Percentiles rank a stretch among this genome's conserved stretches.
These are phyloP conservation scores for Hamigera avellanea DNA, from an alignment of 495 filamentous ascomycete genomes.

Conservation along the genomic window DNA sequence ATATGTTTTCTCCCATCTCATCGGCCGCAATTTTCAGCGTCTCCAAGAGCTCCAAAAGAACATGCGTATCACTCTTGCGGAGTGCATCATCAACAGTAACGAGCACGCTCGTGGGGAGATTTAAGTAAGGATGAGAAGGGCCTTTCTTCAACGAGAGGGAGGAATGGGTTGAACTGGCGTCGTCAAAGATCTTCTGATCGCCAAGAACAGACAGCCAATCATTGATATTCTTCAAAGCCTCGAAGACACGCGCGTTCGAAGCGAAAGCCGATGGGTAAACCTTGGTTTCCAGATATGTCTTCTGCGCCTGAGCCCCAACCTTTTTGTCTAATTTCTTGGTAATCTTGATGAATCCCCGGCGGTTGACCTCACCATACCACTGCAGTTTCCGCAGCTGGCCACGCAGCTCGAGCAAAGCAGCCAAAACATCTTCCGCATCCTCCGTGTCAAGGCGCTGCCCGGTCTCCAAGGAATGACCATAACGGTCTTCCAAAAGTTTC, in stretches of 20 bases:
- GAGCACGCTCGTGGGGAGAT: slow-evolving; percentile 50
- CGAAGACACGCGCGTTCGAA: slow-evolving; percentile 52
- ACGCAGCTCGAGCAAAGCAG: slow-evolving; percentile 75
- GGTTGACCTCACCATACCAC: slow-evolving; percentile 97
- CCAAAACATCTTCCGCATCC: slow-evolving; percentile 80
- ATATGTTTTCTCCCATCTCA: slow-evolving; percentile 32
- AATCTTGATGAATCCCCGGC: slow-evolving; percentile 91
- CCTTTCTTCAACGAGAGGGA: slow-evolving; percentile 59
- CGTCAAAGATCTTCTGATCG: slow-evolving; percentile 58
- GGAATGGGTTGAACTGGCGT: slow-evolving; percentile 59
- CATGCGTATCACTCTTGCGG: slow-evolving; percentile 55
- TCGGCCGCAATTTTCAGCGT: slow-evolving; percentile 42
- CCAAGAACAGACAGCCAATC: slow-evolving; percentile 77
- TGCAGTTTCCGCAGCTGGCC: slow-evolving; percentile 80
- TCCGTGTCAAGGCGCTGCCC: slow-evolving; percentile 49
- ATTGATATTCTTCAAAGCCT: slow-evolving; percentile 69
- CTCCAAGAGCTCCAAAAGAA: slow-evolving; percentile 46
- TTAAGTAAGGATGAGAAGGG: slow-evolving; percentile 58
- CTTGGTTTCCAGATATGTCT: slow-evolving; percentile 73
- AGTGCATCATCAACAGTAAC: slow-evolving; percentile 70
- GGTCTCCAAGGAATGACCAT: slow-evolving; percentile 47
- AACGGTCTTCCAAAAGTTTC: slow-evolving; percentile 74
- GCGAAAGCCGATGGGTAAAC: slow-evolving; percentile 80
- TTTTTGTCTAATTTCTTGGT: slow-evolving; percentile 97
- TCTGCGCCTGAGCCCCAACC: slow-evolving; percentile 60